A percentile compares a stretch with the other conserved stretches of the same genome.
phyloP scores from a whole-genome alignment of 306 rosid species.

The Biancaea sappan region DNA sequence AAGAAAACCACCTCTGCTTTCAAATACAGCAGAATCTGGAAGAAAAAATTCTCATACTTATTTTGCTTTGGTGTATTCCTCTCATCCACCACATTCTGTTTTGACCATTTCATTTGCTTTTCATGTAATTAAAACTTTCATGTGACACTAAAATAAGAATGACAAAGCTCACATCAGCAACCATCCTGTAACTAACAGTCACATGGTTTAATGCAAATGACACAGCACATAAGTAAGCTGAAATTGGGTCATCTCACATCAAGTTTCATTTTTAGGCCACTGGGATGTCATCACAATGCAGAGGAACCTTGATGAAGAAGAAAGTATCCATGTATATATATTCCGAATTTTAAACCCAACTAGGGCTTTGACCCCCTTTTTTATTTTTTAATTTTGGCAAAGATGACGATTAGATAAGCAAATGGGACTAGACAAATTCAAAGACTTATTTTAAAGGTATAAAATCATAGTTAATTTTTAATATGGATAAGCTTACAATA shows the following conservation, averaged over 20 bases:
- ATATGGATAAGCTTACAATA: constrained; percentile 9
- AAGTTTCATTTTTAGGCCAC: constrained; percentile 32
- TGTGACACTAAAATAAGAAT: constrained; percentile 23
- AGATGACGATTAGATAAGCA: neutral
- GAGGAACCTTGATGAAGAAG: constrained; percentile 18
- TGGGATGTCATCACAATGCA: constrained; percentile 12
- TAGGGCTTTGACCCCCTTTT: neutral
- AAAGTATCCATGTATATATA: neutral
- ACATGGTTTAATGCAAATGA: constrained; percentile 38
- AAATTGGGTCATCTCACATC: constrained; percentile 12
- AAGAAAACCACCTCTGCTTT: constrained; percentile 28
- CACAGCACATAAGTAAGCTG: constrained; percentile 2
- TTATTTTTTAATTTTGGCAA: neutral
- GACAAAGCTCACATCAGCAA: constrained; percentile 27
- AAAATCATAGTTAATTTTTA: constrained; percentile 25
- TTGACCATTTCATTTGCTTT: constrained; percentile 31
- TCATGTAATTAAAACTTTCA: constrained; percentile 27
- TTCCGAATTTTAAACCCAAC: neutral
- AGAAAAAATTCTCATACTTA: constrained; percentile 22
- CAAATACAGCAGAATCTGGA: constrained; percentile 15
- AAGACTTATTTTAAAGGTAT: neutral
- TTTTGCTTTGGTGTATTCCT: constrained; percentile 36
- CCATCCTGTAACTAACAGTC: constrained; percentile 37
- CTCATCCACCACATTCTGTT: constrained; percentile 37
- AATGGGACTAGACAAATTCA: neutral